Conservation (phyloP, 2,329 filamentous ascomycete genomes). For the Septoria linicola region DNA sequence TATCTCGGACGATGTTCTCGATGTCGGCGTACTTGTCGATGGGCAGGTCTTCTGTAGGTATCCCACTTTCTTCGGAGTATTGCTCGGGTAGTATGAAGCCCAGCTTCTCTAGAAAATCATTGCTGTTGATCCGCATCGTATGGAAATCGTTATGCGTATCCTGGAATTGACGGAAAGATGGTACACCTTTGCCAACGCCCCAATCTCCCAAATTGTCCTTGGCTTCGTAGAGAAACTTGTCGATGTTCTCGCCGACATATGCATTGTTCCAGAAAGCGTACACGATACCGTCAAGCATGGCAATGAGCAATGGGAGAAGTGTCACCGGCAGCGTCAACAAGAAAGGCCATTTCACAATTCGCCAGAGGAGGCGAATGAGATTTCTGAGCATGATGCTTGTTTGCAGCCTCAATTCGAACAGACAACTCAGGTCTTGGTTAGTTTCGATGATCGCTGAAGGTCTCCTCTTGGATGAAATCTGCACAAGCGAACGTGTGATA, state of each 20-base stretch:
- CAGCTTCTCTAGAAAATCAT: constrained; percentile 20
- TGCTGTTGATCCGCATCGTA: constrained; percentile 22
- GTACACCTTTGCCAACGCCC: constrained; percentile 19
- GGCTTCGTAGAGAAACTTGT: constrained; percentile 20
- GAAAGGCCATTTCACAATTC: constrained; percentile 17
- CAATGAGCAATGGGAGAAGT: constrained; percentile 15
- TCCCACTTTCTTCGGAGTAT: constrained; percentile 7
- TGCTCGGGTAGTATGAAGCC: constrained; percentile 21
- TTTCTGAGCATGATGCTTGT: constrained; percentile 5
- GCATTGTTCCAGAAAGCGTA: constrained; percentile 15
- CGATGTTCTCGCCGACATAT: constrained; percentile 14
- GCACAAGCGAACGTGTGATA: not conserved
- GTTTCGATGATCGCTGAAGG: no score
- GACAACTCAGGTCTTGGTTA: no score
- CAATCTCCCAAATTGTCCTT: constrained; percentile 18
- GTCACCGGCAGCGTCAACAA: constrained; percentile 22
- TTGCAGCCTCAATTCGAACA: no score
- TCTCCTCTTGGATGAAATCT: not conserved
- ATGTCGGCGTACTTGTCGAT: constrained; percentile 21
- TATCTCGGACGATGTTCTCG: constrained; percentile 18
- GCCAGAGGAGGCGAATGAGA: constrained; percentile 19
- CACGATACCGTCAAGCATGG: constrained; percentile 11
- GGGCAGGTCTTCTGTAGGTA: not conserved
- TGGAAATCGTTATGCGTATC: constrained; percentile 23
- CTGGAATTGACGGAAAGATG: constrained; percentile 22